These are phyloP conservation scores for Elsinoe ampelina DNA, from an alignment of 2,329 filamentous ascomycete species.

Conservation along the genomic window DNA sequence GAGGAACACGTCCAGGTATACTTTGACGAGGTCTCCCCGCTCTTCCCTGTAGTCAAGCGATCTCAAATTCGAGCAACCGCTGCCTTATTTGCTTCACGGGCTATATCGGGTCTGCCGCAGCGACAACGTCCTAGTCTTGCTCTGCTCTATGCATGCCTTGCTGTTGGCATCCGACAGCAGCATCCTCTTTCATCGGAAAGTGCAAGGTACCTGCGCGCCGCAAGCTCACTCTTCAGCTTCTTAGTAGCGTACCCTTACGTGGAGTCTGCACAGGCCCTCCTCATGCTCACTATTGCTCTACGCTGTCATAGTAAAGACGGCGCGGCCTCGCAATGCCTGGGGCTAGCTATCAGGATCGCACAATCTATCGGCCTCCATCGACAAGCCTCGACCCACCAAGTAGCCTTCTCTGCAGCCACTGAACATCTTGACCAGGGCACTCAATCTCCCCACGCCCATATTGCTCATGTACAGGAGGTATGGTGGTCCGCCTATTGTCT, in stretches of 20 bases:
- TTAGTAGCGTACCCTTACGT: slow-evolving; percentile 7
- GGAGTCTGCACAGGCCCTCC: slow-evolving; percentile 11
- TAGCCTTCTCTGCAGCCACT: not conserved
- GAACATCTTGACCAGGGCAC: not conserved
- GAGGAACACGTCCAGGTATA: not conserved
- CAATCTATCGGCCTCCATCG: slow-evolving; percentile 14
- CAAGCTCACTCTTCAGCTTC: slow-evolving; percentile 5
- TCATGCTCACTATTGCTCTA: slow-evolving; percentile 12
- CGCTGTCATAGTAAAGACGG: slow-evolving; percentile 10
- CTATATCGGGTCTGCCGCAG: not conserved
- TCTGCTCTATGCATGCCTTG: not conserved
- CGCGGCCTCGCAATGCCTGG: slow-evolving; percentile 9
- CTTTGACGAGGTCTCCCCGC: not conserved
- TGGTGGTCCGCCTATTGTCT: slow-evolving; percentile 5
- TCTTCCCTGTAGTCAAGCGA: not conserved
- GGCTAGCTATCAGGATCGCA: slow-evolving; percentile 11
- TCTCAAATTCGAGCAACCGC: not conserved
- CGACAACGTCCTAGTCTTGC: not conserved
- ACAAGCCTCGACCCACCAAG: not conserved
- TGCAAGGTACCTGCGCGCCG: not conserved
- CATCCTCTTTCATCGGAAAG: slow-evolving; percentile 5
- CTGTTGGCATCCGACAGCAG: not conserved
- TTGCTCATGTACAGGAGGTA: not conserved
- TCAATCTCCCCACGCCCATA: not conserved
- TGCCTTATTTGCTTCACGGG: not conserved